Evolutionary conservation across 257 asterid species (phyloP), one percentile per base, ranked within the genome.

Genomic region (Knoxia roxburghii): DNA sequence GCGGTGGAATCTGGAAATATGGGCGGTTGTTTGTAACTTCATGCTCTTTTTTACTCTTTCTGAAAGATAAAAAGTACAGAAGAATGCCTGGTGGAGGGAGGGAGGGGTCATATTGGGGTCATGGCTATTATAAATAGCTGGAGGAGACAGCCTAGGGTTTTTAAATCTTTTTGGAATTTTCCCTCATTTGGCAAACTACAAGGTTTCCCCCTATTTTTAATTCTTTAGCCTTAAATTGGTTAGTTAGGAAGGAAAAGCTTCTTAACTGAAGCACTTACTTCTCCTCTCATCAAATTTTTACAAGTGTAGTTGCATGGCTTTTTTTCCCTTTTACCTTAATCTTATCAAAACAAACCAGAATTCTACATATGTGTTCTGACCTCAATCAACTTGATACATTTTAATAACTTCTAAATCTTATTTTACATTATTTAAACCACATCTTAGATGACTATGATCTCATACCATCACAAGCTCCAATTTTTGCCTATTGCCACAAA

Each of bases 61-160:
- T 73, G 86, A 71, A 84, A 79, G 81, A 53, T 78, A 75, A n/a
- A n/a, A 85, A 37, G 87, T 77, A 80, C 86, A 85, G 78, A 84
- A 81, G n/a, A n/a, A n/a, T n/a, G n/a, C n/a, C n/a, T n/a, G n/a
- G n/a, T 75, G 82, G 90, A 84, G 87, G 82, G 87, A 84, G 85
- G 79, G 79, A 83, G 83, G 78, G 86, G 82, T 76, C 76, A 74
- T 63, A 65, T 72, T 76, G 46, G 81, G 40, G 82, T 79, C 80
- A 73, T 81, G 85, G 89, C 79, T 86, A 84, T 70, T 84, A 85
- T 89, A 89, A 87, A 91, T 87, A 89, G 95, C 82, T 80, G 86
- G 77, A 67, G 74, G 78, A 68, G 74, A 73, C 80, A 72, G 74
- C 71, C 76, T 78, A 79, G 78, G 82, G 73, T 70, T 78, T 76